Percentiles rank a stretch among this genome's conserved stretches.
phyloP scores from a whole-genome alignment of 805 yeast species.

The Cyberlindnera xylosilytica region DNA sequence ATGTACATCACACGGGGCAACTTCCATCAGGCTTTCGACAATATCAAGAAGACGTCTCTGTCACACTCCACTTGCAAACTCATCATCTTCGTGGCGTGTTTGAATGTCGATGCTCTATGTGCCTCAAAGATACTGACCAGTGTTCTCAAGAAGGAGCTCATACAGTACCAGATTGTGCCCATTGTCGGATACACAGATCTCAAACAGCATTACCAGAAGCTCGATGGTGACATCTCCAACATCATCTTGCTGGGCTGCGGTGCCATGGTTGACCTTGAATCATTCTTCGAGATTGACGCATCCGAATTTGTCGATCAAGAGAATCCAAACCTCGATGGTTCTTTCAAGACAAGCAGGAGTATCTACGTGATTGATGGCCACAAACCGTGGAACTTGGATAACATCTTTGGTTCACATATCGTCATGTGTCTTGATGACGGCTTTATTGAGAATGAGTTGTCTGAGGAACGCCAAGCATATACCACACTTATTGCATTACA shows the following conservation, averaged over 20 bases:
- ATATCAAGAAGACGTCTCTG: slow-evolving; percentile 65
- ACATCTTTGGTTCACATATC: slow-evolving; percentile 76
- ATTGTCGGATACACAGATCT: slow-evolving; percentile 89
- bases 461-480: slow-evolving; percentile 61
- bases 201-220: slow-evolving; percentile 51
- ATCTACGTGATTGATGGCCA: slow-evolving; percentile 88
- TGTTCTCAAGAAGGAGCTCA: slow-evolving; percentile 72
- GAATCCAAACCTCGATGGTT: slow-evolving; percentile 27
- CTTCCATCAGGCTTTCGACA: slow-evolving; percentile 64
- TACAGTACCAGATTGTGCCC: slow-evolving; percentile 87
- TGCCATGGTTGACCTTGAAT: slow-evolving; percentile 81
- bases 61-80: slow-evolving; percentile 92
- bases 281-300: slow-evolving; percentile 62
- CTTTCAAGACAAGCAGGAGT: slow-evolving; percentile 44
- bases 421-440: slow-evolving; percentile 90
- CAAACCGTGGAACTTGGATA: slow-evolving; percentile 95
- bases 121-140: slow-evolving; percentile 74
- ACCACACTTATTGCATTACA: slow-evolving; percentile 42
- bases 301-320: slow-evolving; percentile 41
- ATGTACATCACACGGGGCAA: slow-evolving; percentile 79
- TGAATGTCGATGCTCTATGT: slow-evolving; percentile 89
- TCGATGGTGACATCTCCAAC: slow-evolving; percentile 75
- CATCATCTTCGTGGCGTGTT: slow-evolving; percentile 76
- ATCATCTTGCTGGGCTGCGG: slow-evolving; percentile 90
- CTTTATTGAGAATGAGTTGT: slow-evolving; percentile 54